Evolutionary conservation across 1,139 yeast genomes (phyloP).

Genomic region (Maudiozyma humilis): DNA sequence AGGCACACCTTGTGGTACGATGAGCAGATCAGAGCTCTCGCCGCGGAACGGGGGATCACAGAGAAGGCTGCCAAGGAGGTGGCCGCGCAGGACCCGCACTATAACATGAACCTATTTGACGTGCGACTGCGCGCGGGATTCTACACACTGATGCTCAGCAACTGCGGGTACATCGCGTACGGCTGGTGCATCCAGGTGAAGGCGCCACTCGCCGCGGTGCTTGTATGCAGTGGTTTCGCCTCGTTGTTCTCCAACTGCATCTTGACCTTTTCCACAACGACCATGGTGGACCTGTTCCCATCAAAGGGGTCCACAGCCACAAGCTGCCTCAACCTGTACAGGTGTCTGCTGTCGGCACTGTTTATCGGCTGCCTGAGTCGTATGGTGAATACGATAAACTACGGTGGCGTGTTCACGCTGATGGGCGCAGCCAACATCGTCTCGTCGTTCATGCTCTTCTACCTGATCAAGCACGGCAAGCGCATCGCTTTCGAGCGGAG

Average conservation of each 20-base stretch:
- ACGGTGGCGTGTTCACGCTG: conserved; percentile 58
- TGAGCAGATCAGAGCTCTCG: conserved; percentile 18
- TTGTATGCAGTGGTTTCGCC: conserved; percentile 46
- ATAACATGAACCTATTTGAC: conserved; percentile 38
- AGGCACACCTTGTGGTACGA: conserved; percentile 21
- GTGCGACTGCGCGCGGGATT: conserved; percentile 39
- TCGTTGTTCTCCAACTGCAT: conserved; percentile 49
- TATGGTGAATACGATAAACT: conserved; percentile 43
- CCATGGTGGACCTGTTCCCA: conserved; percentile 55
- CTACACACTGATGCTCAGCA: conserved; percentile 33
- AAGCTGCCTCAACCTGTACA: conserved; percentile 47
- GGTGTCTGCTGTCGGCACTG: conserved; percentile 53
- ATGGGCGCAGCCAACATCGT: conserved; percentile 37
- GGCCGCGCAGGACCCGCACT: conserved; percentile 15
- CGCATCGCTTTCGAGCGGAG: conserved; percentile 34
- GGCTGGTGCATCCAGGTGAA: conserved; percentile 61
- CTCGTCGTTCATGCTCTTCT: conserved; percentile 16
- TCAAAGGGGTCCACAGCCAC: conserved; percentile 49
- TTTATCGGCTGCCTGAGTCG: conserved; percentile 51
- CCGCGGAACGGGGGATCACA: conserved; percentile 22
- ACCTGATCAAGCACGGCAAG: conserved; percentile 26
- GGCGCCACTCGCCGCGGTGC: conserved; percentile 45
- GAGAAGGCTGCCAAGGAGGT: conserved; percentile 16
- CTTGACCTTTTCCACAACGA: conserved; percentile 44
- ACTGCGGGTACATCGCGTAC: conserved; percentile 41